A percentile compares a stretch with the other conserved stretches of the same genome.
Conservation (phyloP, 2,329 filamentous ascomycete genomes). For the Colletotrichum echinochloae region DNA sequence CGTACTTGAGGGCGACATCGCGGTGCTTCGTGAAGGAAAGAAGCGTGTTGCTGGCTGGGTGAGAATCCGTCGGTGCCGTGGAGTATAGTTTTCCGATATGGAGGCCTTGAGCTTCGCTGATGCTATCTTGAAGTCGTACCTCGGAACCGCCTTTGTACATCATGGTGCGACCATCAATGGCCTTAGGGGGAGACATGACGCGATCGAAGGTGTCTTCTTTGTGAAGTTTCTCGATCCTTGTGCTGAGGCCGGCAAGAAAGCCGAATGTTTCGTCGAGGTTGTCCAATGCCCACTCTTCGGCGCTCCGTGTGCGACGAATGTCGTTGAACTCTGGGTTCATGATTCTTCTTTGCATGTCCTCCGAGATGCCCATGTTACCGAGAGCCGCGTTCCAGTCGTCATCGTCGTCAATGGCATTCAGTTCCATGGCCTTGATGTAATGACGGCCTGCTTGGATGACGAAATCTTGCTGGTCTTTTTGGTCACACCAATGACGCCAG, state of each 20-base stretch:
- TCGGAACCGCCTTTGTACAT: conserved; percentile 2
- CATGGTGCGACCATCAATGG: conserved; percentile 2
- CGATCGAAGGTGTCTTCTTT: background rate
- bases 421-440: background rate
- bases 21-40: conserved; percentile 3
- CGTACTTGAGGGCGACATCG: conserved; percentile 2
- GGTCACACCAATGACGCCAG: background rate
- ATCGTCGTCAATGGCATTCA: conserved; percentile 4
- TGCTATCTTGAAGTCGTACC: background rate
- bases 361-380: background rate
- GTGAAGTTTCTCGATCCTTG: background rate
- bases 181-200: background rate
- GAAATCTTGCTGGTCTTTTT: background rate
- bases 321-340: conserved; percentile 6
- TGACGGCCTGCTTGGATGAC: conserved; percentile 3
- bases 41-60: conserved; percentile 3
- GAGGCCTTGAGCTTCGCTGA: background rate
- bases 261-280: conserved; percentile 1
- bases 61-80: conserved; percentile 5
- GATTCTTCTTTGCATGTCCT: conserved; percentile 5
- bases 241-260: background rate
- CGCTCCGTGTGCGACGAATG: conserved; percentile 1
- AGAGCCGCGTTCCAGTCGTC: conserved; percentile 1
- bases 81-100: conserved; percentile 4
- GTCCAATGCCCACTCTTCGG: background rate